Percentiles rank a stretch among this genome's conserved stretches.
phyloP scores from a whole-genome alignment of 495 filamentous ascomycete genomes.

The Lentithecium fluviatile region DNA sequence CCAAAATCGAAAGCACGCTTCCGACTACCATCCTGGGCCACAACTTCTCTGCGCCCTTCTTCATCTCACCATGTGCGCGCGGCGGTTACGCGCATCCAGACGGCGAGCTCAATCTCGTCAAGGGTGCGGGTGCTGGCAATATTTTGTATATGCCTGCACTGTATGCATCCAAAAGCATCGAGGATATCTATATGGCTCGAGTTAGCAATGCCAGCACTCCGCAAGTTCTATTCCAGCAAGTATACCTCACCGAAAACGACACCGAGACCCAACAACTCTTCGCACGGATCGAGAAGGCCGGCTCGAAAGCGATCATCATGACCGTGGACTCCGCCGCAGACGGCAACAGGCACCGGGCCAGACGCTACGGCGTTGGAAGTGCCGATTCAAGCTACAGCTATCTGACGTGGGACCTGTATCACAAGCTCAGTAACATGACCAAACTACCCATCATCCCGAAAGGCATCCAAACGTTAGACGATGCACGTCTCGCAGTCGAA shows the following conservation, averaged over 20 bases:
- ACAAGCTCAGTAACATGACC: constrained; percentile 5
- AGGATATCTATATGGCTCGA: neutral
- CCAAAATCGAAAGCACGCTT: constrained; percentile 39
- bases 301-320: constrained; percentile 13
- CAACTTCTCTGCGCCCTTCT: constrained; percentile 48
- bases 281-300: neutral
- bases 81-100: constrained; percentile 15
- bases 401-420: constrained; percentile 14
- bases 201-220: neutral
- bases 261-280: neutral
- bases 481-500: constrained; percentile 44
- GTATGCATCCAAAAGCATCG: neutral
- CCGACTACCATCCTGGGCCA: constrained; percentile 44
- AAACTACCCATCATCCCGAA: constrained; percentile 26
- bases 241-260: constrained; percentile 8
- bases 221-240: constrained; percentile 16
- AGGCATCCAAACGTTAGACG: constrained; percentile 49
- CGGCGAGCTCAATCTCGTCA: constrained; percentile 4
- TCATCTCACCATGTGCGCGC: constrained; percentile 45
- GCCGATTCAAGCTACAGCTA: neutral
- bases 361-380: constrained; percentile 1
- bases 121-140: neutral
- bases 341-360: constrained; percentile 7
- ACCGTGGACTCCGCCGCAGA: constrained; percentile 7
- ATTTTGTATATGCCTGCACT: constrained; percentile 11